These are phyloP conservation scores for Coniella lustricola DNA, from an alignment of 2,329 filamentous ascomycete genomes.

Conservation along the genomic window DNA sequence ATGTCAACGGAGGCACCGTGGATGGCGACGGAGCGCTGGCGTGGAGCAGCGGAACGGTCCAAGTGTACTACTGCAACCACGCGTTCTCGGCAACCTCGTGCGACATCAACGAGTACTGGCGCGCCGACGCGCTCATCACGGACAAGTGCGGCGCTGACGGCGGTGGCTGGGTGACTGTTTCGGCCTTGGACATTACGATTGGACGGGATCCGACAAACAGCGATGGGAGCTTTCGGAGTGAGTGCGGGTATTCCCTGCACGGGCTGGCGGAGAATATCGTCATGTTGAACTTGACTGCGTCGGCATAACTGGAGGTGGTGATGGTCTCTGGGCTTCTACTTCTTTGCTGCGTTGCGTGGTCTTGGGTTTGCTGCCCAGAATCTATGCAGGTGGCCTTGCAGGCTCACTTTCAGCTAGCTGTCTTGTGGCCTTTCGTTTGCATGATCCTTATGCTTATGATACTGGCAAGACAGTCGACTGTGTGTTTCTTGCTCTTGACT, in stretches of 20 bases:
- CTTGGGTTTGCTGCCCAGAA: not conserved
- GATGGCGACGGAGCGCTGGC: conserved; percentile 12
- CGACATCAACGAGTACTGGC: conserved; percentile 15
- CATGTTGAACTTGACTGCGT: not conserved
- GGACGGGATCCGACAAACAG: conserved; percentile 14
- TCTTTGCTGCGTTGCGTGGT: not conserved
- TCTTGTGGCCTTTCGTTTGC: too few relatives aligned
- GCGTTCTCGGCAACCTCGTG: conserved; percentile 8
- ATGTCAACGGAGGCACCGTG: conserved; percentile 6
- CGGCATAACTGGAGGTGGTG: not conserved
- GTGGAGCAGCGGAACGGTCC: conserved; percentile 13
- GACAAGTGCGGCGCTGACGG: conserved; percentile 10
- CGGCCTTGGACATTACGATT: conserved; percentile 12
- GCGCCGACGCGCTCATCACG: conserved; percentile 14
- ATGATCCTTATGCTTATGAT: too few relatives aligned
- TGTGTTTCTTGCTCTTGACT: too few relatives aligned
- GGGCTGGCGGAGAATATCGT: conserved; percentile 10
- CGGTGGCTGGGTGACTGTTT: conserved; percentile 13
- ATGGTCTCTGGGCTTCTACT: too few relatives aligned
- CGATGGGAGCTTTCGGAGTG: conserved; percentile 11
- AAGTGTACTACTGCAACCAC: conserved; percentile 16
- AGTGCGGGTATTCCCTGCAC: conserved; percentile 10
- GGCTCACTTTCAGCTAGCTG: too few relatives aligned
- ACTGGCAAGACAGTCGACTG: too few relatives aligned
- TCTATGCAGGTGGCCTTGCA: too few relatives aligned